phyloP scores from a whole-genome alignment of 495 filamentous ascomycete genomes.

The Hypoxylon intermedium region DNA sequence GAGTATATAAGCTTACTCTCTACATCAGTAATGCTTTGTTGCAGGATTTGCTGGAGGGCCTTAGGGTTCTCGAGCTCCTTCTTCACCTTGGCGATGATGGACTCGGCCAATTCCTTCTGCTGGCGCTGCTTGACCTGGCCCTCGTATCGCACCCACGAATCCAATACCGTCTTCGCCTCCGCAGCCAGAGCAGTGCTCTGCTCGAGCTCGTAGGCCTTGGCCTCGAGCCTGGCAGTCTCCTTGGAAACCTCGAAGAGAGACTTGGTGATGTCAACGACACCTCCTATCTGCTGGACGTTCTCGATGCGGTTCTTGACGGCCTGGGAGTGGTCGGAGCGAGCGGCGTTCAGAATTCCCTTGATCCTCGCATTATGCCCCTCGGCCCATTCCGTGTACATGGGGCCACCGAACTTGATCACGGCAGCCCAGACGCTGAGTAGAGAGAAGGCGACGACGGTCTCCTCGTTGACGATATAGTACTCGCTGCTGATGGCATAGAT shows the following conservation, averaged over 20 bases:
- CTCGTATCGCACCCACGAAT: constrained; percentile 99
- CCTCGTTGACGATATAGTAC: constrained; percentile 99
- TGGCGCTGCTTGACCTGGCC: constrained; percentile 97
- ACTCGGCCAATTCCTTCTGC: constrained; percentile 92
- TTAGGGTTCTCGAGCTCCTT: constrained; percentile 99
- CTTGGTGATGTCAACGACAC: constrained; percentile 96
- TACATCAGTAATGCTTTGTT: constrained; percentile 92
- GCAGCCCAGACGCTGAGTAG: constrained; percentile 88
- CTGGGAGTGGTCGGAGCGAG: constrained; percentile 89
- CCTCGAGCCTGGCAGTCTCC: constrained; percentile 97
- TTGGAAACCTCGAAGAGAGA: constrained; percentile 96
- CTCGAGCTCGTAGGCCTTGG: constrained; percentile 94
- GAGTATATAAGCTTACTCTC: constrained; percentile 75
- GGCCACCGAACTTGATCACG: constrained; percentile 89
- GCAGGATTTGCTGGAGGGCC: constrained; percentile 90
- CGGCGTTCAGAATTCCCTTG: constrained; percentile 89
- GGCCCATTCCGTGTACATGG: constrained; percentile 91
- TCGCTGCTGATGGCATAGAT: constrained; percentile 98
- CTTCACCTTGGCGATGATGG: constrained; percentile 91
- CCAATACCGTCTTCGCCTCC: constrained; percentile 93
- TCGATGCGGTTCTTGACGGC: constrained; percentile 93
- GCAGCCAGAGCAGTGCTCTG: constrained; percentile 86
- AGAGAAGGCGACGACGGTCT: constrained; percentile 88
- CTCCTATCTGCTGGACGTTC: constrained; percentile 88
- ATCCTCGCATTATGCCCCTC: constrained; percentile 85